Conservation (phyloP, 2,329 filamentous ascomycete species). For the Cordyceps cicadae region DNA sequence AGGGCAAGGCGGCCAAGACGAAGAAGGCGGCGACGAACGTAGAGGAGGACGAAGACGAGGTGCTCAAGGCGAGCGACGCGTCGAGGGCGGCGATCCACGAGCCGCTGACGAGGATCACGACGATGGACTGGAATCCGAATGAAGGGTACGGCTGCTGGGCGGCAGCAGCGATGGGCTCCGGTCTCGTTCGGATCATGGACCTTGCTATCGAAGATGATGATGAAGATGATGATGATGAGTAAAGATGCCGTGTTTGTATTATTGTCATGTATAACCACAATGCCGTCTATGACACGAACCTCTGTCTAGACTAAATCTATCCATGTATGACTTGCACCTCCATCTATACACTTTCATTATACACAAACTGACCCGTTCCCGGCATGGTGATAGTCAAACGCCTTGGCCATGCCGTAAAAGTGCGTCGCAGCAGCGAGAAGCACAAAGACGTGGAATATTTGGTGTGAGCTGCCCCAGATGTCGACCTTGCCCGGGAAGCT, state of each 20-base stretch:
- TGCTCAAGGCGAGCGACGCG: slow-evolving; percentile 25
- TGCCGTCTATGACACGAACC: background rate
- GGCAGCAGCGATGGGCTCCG: slow-evolving; percentile 57
- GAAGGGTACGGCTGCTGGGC: slow-evolving; percentile 57
- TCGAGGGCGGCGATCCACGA: slow-evolving; percentile 49
- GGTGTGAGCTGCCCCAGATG: slow-evolving; percentile 87
- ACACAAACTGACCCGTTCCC: slow-evolving; percentile 44
- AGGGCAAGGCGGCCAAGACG: slow-evolving; percentile 27
- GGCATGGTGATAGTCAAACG: slow-evolving; percentile 78
- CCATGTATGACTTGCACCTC: no score
- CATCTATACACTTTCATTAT: background rate
- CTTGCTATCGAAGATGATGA: slow-evolving; percentile 39
- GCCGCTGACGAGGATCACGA: slow-evolving; percentile 52
- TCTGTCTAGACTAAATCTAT: no score
- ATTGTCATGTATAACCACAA: background rate
- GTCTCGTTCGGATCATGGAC: slow-evolving; percentile 59
- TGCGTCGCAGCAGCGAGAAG: slow-evolving; percentile 75
- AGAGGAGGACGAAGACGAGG: slow-evolving; percentile 27
- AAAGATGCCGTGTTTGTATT: background rate
- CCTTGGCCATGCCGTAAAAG: slow-evolving; percentile 69
- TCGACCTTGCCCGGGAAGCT: slow-evolving; percentile 72
- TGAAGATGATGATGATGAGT: slow-evolving; percentile 19
- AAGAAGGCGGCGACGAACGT: slow-evolving; percentile 23
- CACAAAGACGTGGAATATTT: slow-evolving; percentile 90
- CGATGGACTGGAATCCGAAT: slow-evolving; percentile 62